These are phyloP conservation scores for Pleurostoma richardsiae DNA, from an alignment of 2,329 filamentous ascomycete species.

Conservation along the genomic window DNA sequence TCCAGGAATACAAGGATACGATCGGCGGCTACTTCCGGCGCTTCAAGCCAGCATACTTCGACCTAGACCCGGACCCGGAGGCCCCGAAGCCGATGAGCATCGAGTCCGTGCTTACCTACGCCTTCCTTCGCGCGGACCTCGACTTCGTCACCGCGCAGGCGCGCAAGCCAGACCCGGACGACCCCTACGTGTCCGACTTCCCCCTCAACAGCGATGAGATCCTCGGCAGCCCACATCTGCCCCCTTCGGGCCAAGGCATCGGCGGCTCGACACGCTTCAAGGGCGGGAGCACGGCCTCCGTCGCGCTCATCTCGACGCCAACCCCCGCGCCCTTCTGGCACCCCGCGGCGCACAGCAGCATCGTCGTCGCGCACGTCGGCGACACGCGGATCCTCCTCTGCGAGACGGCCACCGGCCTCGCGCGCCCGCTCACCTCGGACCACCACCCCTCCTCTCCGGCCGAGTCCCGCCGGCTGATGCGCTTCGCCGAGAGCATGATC, in stretches of 20 bases:
- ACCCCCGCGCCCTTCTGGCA: conserved; percentile 95
- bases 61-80: conserved; percentile 24
- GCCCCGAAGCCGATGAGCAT: conserved; percentile 49
- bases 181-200: conserved; percentile 64
- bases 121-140: conserved; percentile 88
- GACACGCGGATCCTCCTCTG: conserved; percentile 90
- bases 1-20: conserved; percentile 73
- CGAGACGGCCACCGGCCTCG: conserved; percentile 74
- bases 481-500: conserved; percentile 77
- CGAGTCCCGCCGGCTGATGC: conserved; percentile 76
- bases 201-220: conserved; percentile 85
- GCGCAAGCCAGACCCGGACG: conserved; percentile 68
- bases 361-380: conserved; percentile 86
- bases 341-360: conserved; percentile 74
- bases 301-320: conserved; percentile 87
- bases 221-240: conserved; percentile 54
- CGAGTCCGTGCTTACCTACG: conserved; percentile 80
- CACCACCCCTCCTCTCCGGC: conserved; percentile 87
- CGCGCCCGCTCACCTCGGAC: conserved; percentile 79
- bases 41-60: conserved; percentile 78
- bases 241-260: conserved; percentile 57
- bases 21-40: conserved; percentile 93
- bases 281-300: conserved; percentile 86
- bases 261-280: conserved; percentile 77
- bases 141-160: conserved; percentile 92